phyloP scores from a whole-genome alignment of 2,329 filamentous ascomycete species.

The Lomentospora prolificans region DNA sequence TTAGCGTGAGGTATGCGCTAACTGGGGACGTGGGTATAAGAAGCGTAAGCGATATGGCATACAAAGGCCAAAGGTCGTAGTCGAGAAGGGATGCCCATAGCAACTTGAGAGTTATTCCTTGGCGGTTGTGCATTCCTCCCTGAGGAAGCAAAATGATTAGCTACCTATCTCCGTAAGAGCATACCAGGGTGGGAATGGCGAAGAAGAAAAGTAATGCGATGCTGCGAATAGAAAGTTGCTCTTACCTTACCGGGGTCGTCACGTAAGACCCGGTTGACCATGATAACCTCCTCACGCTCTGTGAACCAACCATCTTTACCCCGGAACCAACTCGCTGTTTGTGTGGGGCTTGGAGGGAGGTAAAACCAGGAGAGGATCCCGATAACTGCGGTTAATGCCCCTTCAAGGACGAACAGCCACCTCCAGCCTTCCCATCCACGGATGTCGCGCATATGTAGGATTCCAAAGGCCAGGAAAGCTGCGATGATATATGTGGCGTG shows the following conservation, averaged over 20 bases:
- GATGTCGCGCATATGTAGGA: conserved; percentile 30
- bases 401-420: conserved; percentile 48
- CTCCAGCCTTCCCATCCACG: conserved; percentile 27
- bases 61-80: conserved; percentile 49
- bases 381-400: conserved; percentile 31
- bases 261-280: conserved; percentile 48
- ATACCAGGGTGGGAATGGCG: no score
- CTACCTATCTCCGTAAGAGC: no score
- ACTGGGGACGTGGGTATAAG: conserved; percentile 37
- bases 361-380: conserved; percentile 43
- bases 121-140: conserved; percentile 50
- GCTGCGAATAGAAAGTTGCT: no score
- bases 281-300: conserved; percentile 47
- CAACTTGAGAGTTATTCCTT: conserved; percentile 38
- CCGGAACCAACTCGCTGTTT: conserved; percentile 44
- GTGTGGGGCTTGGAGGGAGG: conserved; percentile 41
- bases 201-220: no score
- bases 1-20: conserved; percentile 41
- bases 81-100: conserved; percentile 44
- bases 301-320: conserved; percentile 49
- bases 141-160: background rate
- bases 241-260: conserved; percentile 46
- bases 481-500: conserved; percentile 28
- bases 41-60: conserved; percentile 36
- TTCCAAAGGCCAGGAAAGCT: conserved; percentile 26